A percentile compares a stretch with the other conserved stretches of the same genome.
Evolutionary conservation across 176 grass and related monocot genomes (phyloP).

Genomic region (Carex littledalei): DNA sequence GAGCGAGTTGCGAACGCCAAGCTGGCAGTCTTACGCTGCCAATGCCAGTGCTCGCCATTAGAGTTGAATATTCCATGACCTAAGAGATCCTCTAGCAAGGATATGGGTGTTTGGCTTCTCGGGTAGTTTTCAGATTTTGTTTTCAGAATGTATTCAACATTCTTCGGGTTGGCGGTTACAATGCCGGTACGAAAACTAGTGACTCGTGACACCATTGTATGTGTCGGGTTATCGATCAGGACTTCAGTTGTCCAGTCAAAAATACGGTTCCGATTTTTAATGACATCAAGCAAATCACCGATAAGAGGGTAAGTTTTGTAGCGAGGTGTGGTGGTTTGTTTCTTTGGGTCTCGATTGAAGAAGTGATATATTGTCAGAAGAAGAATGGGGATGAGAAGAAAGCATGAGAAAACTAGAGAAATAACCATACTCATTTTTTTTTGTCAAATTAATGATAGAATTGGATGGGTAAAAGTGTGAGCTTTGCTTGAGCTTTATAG

Average conservation of each 20-base stretch:
- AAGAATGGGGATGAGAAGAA: slow-evolving; percentile 2
- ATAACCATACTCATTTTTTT: slow-evolving; percentile 30
- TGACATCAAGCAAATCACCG: no score
- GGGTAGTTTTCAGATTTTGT: no score
- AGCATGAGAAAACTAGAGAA: background rate
- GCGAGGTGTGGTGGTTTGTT: slow-evolving; percentile 3
- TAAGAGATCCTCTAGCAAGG: slow-evolving; percentile 44
- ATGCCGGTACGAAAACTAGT: no score
- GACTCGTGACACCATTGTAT: background rate
- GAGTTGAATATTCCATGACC: slow-evolving; percentile 68
- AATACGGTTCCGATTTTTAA: no score
- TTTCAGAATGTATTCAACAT: no score
- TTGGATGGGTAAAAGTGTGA: background rate
- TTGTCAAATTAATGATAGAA: background rate
- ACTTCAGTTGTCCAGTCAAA: no score
- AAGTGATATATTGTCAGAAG: slow-evolving; percentile 16
- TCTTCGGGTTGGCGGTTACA: no score
- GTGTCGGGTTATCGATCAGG: background rate
- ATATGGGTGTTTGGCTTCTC: background rate
- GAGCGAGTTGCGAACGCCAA: slow-evolving; percentile 51
- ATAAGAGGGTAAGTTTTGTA: slow-evolving; percentile 1
- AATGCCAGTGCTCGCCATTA: slow-evolving; percentile 48
- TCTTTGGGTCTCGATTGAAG: slow-evolving; percentile 8
- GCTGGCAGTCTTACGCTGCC: slow-evolving; percentile 56
- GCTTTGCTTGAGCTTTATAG: background rate